Percentiles rank a stretch among this genome's conserved stretches.
These are phyloP conservation scores for Boechera divaricarpa DNA, from an alignment of 345 rosid genomes.

Conservation along the genomic window DNA sequence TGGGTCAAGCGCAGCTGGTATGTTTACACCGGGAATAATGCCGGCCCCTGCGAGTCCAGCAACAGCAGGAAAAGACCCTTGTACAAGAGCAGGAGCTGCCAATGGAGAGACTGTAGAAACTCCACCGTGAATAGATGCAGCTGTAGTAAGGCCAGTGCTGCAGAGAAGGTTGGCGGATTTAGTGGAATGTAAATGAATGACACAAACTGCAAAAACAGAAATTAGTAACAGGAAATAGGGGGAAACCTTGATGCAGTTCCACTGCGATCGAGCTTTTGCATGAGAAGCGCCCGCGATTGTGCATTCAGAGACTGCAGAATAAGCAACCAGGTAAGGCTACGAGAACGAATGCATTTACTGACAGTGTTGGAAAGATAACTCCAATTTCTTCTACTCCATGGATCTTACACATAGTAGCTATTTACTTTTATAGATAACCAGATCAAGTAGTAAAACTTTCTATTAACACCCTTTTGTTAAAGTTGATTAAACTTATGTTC, in stretches of 20 bases:
- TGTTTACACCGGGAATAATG: constrained; percentile 48
- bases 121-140: constrained; percentile 54
- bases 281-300: constrained; percentile 82
- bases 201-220: constrained; percentile 1
- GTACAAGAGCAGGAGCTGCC: constrained; percentile 57
- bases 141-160: constrained; percentile 53
- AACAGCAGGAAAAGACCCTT: constrained; percentile 55
- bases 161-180: constrained; percentile 46
- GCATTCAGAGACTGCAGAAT: constrained; percentile 84
- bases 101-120: constrained; percentile 54
- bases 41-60: constrained; percentile 62
- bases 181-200: constrained; percentile 12
- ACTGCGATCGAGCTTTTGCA: constrained; percentile 93
- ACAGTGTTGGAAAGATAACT: constrained; percentile 4
- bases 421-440: neutral
- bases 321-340: constrained; percentile 21
- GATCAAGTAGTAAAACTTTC: neutral
- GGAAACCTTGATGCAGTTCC: constrained; percentile 79
- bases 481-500: neutral
- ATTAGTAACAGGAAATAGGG: constrained; percentile 19
- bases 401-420: constrained; percentile 9
- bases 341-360: neutral
- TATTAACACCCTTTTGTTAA: neutral
- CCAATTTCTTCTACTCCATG: constrained; percentile 10
- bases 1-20: constrained; percentile 62